Conservation (phyloP, 495 filamentous ascomycete genomes). For the Cercophora sp. region DNA sequence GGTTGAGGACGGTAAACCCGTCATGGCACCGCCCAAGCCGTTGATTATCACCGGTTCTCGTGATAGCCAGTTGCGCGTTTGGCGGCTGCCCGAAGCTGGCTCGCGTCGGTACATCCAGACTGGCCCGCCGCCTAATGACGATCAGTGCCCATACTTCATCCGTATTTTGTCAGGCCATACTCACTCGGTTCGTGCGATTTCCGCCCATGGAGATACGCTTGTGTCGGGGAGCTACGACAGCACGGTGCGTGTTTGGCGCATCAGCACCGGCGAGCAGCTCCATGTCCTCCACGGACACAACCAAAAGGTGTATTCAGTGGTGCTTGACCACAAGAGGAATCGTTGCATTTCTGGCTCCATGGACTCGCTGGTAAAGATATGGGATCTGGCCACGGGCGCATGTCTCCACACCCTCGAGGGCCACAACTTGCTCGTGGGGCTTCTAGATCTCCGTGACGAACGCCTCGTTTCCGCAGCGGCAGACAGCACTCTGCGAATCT, state of each 20-base stretch:
- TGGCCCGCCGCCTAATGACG: constrained; percentile 69
- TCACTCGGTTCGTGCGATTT: constrained; percentile 97
- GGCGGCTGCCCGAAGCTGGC: constrained; percentile 84
- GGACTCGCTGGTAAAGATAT: constrained; percentile 97
- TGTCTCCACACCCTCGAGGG: constrained; percentile 89
- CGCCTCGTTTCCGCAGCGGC: constrained; percentile 92
- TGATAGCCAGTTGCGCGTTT: constrained; percentile 90
- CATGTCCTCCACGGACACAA: constrained; percentile 84
- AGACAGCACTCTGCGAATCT: constrained; percentile 91
- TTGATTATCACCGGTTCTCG: constrained; percentile 97
- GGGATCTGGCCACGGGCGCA: constrained; percentile 87
- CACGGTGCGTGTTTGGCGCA: constrained; percentile 95
- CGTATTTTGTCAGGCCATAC: constrained; percentile 80
- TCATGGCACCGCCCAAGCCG: constrained; percentile 87
- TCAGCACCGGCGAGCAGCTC: constrained; percentile 87
- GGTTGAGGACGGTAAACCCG: constrained; percentile 64
- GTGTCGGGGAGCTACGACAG: constrained; percentile 98
- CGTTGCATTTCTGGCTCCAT: constrained; percentile 97
- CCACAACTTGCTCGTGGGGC: constrained; percentile 86
- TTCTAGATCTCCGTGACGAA: constrained; percentile 83
- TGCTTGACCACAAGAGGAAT: constrained; percentile 85
- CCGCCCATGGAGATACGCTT: constrained; percentile 91
- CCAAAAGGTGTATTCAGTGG: constrained; percentile 96
- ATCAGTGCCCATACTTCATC: constrained; percentile 90
- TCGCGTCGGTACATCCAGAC: constrained; percentile 72